phyloP scores from a whole-genome alignment of 306 rosid species.

The Vicia villosa region DNA sequence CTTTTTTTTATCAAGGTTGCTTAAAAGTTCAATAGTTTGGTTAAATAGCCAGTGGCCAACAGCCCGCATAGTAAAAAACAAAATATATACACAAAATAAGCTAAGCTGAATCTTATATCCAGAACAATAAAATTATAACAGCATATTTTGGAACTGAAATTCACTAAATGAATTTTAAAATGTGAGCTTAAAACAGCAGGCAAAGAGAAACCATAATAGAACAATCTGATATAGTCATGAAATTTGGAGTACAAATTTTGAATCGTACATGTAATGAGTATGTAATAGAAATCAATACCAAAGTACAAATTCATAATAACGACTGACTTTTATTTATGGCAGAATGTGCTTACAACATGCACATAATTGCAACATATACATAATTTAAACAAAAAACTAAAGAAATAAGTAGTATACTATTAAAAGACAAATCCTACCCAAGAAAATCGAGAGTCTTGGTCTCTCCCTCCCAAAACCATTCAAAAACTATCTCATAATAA shows the following conservation, averaged over 20 bases:
- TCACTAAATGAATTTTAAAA: neutral
- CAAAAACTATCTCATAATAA: too few species aligned
- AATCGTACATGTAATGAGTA: neutral
- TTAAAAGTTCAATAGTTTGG: constrained; percentile 1
- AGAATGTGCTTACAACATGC: too few species aligned
- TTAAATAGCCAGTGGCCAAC: neutral
- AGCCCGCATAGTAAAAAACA: neutral
- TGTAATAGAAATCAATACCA: too few species aligned
- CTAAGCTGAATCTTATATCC: neutral
- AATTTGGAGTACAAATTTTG: neutral
- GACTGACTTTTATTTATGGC: too few species aligned
- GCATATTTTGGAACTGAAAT: neutral
- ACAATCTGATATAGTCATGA: neutral
- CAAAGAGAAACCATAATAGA: neutral
- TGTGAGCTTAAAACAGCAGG: neutral
- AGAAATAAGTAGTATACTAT: too few species aligned
- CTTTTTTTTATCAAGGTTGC: constrained; percentile 1
- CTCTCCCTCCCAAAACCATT: too few species aligned
- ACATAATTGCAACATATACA: too few species aligned
- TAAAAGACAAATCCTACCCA: too few species aligned
- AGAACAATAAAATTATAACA: neutral
- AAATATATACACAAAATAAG: neutral
- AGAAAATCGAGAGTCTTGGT: too few species aligned
- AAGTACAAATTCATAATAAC: too few species aligned
- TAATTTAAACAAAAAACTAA: too few species aligned